Base-by-base conservation (phyloP, 495 filamentous ascomycete species). In the Podospora pseudopauciseta region DNA sequence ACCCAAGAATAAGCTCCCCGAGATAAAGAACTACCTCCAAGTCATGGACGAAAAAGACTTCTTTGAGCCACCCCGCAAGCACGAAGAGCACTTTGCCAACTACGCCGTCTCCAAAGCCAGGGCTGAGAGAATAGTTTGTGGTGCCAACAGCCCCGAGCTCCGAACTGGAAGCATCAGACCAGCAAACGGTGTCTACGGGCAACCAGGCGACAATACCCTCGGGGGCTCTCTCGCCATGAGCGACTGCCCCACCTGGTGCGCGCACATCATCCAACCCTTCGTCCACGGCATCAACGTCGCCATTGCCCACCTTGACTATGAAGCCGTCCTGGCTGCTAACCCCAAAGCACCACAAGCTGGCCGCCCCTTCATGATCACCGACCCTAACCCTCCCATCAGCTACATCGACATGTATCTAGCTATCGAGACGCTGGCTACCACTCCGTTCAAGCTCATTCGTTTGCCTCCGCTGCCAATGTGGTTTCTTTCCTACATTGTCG, bases 101-200 rank as follows among this genome's bases (percentile, higher is more conserved):
- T 87, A 88, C 62, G 81, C 86, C 26, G 82, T 81, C 2, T 80
- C 83, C 57, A 88, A 88, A 61, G 77, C 80, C 4, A 78, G 80
- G 27, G 84, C 86, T 2, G 86, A 87, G 74, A 67, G 77, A 5
- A 74, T 86, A 16, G 82, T 88, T 0, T 84, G 85, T 39, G 75
- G 65, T 4, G 82, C 83, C 2, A 82, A 86, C 63, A 62, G 76
- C 18, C 71, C 74, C 32, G 19, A 73, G 2, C 81, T 88, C 60
- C 80, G 85, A 5, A 87, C 86, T 0, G 86, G 86, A 20, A 83
- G 83, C 68, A 86, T 88, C 66, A 78, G 86, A 9, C 86, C 86
- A 3, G 80, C 84, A 6, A 87, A 88, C 73, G 86, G 85, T 5
- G 83, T 88, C 30, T 87, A 87, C 68, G 86, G 86, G 16, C 81